Evolutionary conservation across 2,329 filamentous ascomycete species (phyloP), one percentile per base, ranked within the genome.

Genomic region (Ascochyta pisi): DNA sequence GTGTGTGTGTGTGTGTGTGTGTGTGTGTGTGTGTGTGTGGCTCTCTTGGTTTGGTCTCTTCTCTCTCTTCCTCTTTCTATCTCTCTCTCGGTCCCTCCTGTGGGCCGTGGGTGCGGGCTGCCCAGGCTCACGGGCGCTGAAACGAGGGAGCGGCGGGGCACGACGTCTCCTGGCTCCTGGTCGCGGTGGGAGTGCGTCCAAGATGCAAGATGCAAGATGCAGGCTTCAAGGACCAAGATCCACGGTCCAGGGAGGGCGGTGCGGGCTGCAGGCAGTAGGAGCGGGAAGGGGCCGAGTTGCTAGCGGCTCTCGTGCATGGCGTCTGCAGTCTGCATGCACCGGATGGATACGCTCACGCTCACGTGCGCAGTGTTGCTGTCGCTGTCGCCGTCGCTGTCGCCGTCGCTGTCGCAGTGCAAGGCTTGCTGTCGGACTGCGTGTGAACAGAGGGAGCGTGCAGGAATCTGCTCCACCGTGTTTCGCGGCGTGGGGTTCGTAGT

Each of bases 211-310:
- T 4, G 7, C 24, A 26, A 26, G 24, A 26, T 1, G 6, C 24
- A 26, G 8, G 24, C 8, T 19, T 19, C 19, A 3, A 29, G 27
- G 12, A 3, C 3, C 29, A 31, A 12, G 29, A 31, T 12, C 13
- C 29, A 12, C 29, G 29, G 10, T 31, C 29, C 29, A 31, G 29
- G 29, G 27, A 50, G 47, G 52, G 61, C 59, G 60, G 54, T 59
- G 53, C 50, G 53, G 53, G 42, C 29, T 43, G 62, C 56, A 55
- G 50, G 24, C 6, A 6, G 52, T 58, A 52, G 56, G 49, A 49
- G 51, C 60, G 61, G 54, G 60, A 64, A 47, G 63, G 52, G 53
- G 60, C 65, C 62, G 64, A 62, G 57, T 54, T 23, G 31, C 50
- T 54, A 55, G 52, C 52, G 46, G 52, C 52, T 55, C 35, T 50